These are phyloP conservation scores for Sporothrix luriei DNA, from an alignment of 2,329 filamentous ascomycete genomes.

Conservation along the genomic window DNA sequence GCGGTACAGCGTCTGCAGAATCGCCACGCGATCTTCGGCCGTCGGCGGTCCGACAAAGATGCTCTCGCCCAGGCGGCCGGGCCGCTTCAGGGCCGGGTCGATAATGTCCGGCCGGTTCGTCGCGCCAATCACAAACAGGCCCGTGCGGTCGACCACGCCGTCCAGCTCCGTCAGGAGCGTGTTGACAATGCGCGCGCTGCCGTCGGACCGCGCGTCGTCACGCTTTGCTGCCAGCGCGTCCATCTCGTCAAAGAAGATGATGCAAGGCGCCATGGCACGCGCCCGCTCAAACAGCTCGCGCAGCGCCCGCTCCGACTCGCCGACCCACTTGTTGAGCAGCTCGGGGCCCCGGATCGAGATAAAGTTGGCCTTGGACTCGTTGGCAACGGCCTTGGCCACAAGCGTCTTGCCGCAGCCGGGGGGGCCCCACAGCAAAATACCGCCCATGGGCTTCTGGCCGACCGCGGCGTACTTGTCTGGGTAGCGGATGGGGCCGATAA, in stretches of 20 bases:
- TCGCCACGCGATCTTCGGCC: conserved; percentile 75
- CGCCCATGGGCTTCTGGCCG: conserved; percentile 78
- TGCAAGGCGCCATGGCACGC: conserved; percentile 82
- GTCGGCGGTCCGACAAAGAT: conserved; percentile 86
- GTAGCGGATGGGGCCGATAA: conserved; percentile 84
- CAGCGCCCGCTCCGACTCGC: conserved; percentile 90
- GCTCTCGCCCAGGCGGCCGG: conserved; percentile 77
- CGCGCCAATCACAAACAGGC: conserved; percentile 92
- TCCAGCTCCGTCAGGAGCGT: conserved; percentile 93
- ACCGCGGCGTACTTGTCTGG: conserved; percentile 76
- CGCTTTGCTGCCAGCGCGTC: conserved; percentile 83
- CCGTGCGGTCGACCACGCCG: conserved; percentile 74
- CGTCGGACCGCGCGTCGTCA: conserved; percentile 71
- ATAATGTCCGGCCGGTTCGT: conserved; percentile 97
- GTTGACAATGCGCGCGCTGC: conserved; percentile 87
- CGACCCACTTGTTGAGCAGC: conserved; percentile 95
- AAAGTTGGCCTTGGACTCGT: conserved; percentile 94
- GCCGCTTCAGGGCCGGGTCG: conserved; percentile 90
- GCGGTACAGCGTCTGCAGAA: conserved; percentile 69
- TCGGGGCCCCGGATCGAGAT: conserved; percentile 97
- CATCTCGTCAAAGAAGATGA: conserved; percentile 97
- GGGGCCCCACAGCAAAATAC: conserved; percentile 93
- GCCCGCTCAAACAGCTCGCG: conserved; percentile 90
- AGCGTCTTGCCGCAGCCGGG: conserved; percentile 97
- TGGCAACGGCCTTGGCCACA: conserved; percentile 92